Evolutionary conservation across 257 asterid genomes (phyloP), one percentile per base, ranked within the genome.

Genomic region (Solanum chilense): DNA sequence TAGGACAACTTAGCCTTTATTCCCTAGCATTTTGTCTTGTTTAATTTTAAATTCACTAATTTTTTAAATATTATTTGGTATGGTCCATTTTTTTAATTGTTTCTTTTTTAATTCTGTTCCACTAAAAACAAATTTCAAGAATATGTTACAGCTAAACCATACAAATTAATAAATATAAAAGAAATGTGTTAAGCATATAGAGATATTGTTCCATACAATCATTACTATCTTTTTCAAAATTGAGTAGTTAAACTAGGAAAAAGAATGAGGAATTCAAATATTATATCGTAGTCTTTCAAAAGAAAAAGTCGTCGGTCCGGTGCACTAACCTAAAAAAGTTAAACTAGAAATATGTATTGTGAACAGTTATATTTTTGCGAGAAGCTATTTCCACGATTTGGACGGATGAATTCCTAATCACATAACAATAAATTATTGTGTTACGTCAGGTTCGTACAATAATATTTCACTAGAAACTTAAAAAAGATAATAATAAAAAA

Each of bases 1-100:
- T 81, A 49, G 85, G 69, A 81, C 85, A 81, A 49, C 85, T 47
- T 81, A 49, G 68, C 69, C 85, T 81, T 81, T 81, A 81, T 81
- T 81, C 85, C 68, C 69, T 81, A 81, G 29, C n/a, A 81, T 49
- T 74, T 81, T 81, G 85, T 81, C 85, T 81, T 29, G 68, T 81
- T 81, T 49, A 81, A 12, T 80, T 18, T 47, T 7, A 80, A 27
- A 27, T 78, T 80, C 20, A 29, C 29, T 56, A 8, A 78, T 5
- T 27, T 15, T 45, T 78, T 45, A 3, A 3, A 0, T 78, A 78
- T 45, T 78, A 80, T 47, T 47, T 47, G 29, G 29, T 80, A 20
- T 27, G 21, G 16, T 15, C 27, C 29, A 80, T 47, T 80, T 45
- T 42, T 18, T 5, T 2, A 77, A 44, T 78, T 44, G 6, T 44